A percentile compares a stretch with the other conserved stretches of the same genome.
Conservation (phyloP, 192 early-diverging fungal genomes). For the Coemansia sp. region DNA sequence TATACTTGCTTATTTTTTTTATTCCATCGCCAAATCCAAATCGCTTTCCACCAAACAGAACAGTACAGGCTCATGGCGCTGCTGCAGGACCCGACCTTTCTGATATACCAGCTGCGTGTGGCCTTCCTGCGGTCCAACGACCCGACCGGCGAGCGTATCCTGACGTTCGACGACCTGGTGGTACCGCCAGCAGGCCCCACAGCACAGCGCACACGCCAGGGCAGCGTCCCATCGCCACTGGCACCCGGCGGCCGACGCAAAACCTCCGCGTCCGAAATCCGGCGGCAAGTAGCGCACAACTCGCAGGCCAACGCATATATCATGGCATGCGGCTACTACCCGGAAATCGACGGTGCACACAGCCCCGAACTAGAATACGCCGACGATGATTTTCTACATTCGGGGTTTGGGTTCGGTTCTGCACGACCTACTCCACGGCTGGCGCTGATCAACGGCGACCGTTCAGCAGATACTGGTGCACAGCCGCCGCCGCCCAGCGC, state of each 20-base stretch:
- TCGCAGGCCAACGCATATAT: conserved; percentile 53
- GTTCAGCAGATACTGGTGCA: conserved; percentile 3
- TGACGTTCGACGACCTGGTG: conserved; percentile 62
- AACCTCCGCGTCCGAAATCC: conserved; percentile 47
- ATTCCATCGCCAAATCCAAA: neutral
- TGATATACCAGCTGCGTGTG: conserved; percentile 77
- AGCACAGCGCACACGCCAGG: conserved; percentile 14
- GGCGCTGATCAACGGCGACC: conserved; percentile 9
- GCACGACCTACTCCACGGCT: conserved; percentile 20
- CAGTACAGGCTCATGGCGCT: conserved; percentile 60
- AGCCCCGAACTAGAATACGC: conserved; percentile 35
- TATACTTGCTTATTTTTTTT: neutral
- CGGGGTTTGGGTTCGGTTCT: neutral
- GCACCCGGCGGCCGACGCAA: conserved; percentile 34
- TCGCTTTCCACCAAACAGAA: neutral
- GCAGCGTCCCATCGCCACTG: conserved; percentile 32
- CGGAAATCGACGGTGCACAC: conserved; percentile 42
- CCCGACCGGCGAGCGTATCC: conserved; percentile 69
- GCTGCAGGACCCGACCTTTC: conserved; percentile 68
- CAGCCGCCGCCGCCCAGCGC: conserved; percentile 20
- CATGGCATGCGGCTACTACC: conserved; percentile 43
- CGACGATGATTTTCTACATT: conserved; percentile 8
- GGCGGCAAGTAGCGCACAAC: conserved; percentile 46
- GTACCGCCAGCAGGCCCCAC: conserved; percentile 12
- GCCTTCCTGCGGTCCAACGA: conserved; percentile 75